phyloP scores from a whole-genome alignment of 2,329 filamentous ascomycete species.

The Beauveria caledonica region DNA sequence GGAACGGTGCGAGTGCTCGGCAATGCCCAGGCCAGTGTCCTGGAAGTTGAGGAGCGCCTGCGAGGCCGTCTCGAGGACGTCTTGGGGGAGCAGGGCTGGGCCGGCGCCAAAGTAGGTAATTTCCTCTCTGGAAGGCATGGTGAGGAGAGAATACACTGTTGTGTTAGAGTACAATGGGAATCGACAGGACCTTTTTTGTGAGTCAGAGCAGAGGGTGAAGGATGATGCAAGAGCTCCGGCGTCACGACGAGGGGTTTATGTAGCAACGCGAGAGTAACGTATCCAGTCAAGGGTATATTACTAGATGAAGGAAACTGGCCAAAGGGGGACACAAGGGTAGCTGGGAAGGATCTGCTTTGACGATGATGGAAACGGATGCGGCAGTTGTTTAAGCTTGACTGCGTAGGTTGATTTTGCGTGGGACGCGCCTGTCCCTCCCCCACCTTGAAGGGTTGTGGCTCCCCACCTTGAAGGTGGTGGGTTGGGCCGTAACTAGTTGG shows the following conservation, averaged over 20 bases:
- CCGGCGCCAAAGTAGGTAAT: slow-evolving; percentile 86
- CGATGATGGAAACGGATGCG: not conserved
- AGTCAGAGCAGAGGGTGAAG: not conserved
- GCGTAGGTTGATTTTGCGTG: not conserved
- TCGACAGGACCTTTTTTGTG: not conserved
- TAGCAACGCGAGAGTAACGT: slow-evolving; percentile 8
- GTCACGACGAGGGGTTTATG: slow-evolving; percentile 10
- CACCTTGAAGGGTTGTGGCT: not conserved
- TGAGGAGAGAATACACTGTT: not conserved
- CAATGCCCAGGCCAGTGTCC: slow-evolving; percentile 66
- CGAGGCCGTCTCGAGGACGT: slow-evolving; percentile 69
- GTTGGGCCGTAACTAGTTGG: too few relatives aligned
- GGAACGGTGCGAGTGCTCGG: slow-evolving; percentile 86
- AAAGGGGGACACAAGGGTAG: not conserved
- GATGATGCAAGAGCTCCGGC: not conserved
- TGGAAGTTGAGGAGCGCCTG: slow-evolving; percentile 75
- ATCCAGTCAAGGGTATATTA: slow-evolving; percentile 11
- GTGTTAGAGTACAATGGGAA: not conserved
- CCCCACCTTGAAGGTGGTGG: slow-evolving; percentile 11
- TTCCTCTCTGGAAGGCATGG: slow-evolving; percentile 65
- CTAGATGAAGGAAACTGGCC: slow-evolving; percentile 6
- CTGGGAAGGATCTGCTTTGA: not conserved
- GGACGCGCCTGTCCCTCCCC: not conserved
- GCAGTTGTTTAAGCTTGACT: slow-evolving; percentile 6
- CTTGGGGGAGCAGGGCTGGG: slow-evolving; percentile 75